Evolutionary conservation across 345 rosid genomes (phyloP).

Genomic region (Clarkia xantiana): DNA sequence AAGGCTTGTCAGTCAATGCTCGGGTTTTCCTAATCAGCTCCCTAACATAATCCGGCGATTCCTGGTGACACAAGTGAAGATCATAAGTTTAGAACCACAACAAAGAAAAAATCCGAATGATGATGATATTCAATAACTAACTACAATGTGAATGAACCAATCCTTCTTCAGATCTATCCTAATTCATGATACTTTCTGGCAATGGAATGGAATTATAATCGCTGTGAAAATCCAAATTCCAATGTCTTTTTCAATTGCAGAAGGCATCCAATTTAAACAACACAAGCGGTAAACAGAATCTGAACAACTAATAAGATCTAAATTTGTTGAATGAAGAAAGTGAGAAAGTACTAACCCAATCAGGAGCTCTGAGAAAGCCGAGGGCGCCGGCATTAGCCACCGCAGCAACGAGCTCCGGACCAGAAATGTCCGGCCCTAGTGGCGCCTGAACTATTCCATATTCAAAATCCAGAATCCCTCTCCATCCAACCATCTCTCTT

Average conservation of each 20-base stretch:
- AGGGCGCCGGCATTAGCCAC: slow-evolving; percentile 82
- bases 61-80: slow-evolving; percentile 21
- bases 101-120: background rate
- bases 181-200: too few relatives aligned
- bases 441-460: slow-evolving; percentile 77
- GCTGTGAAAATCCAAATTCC: too few relatives aligned
- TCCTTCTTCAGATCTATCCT: too few relatives aligned
- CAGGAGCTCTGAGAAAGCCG: slow-evolving; percentile 77
- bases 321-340: background rate
- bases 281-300: too few relatives aligned
- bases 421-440: slow-evolving; percentile 77
- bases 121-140: background rate
- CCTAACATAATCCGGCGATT: slow-evolving; percentile 47
- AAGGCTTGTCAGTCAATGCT: slow-evolving; percentile 52
- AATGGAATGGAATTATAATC: too few relatives aligned
- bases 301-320: too few relatives aligned
- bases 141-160: too few relatives aligned
- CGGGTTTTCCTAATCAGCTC: slow-evolving; percentile 59
- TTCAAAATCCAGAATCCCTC: slow-evolving; percentile 72
- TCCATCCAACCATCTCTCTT: slow-evolving; percentile 31
- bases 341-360: slow-evolving; percentile 42
- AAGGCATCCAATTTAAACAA: too few relatives aligned
- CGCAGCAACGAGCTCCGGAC: slow-evolving; percentile 87
- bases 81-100: background rate
- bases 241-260: too few relatives aligned